Base-by-base conservation (phyloP, 495 filamentous ascomycete genomes). In the Margaritispora aquatica region DNA sequence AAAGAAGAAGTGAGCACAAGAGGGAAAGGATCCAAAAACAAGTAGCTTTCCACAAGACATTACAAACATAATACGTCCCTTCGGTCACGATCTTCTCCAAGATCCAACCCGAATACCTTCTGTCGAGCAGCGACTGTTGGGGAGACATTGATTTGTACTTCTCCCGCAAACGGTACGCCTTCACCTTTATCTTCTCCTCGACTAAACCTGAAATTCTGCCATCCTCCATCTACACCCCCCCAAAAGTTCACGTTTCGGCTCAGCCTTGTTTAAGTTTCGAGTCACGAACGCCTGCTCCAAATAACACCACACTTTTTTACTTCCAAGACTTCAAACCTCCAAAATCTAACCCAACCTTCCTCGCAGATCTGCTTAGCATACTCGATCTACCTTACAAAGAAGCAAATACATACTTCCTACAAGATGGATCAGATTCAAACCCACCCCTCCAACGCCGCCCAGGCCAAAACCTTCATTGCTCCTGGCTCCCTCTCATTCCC, bases 111-210 rank as follows among this genome's bases (percentile, higher is more conserved):
- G 53, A 44, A 26, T 24, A 49, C 23, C 27, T 53, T 48, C 50
- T 41, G 63, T 60, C 58, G 66, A 65, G 71, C 72, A 76, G 67
- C 66, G 68, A 63, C 73, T 71, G 72, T 75, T 85, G 90, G 92
- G 89, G 92, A 96, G 86, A 90, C 92, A 96, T 97, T 97, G 74
- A 85, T 67, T 97, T 96, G 92, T 96, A 89, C 80, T 89, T 96
- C 92, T 96, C 91, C 88, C 84, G 77, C 78, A 77, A 72, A 81
- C 77, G 84, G 88, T 90, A 88, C 85, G 88, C 71, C 60, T 57
- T 59, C 51, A 55, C 52, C 70, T 65, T 67, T n/a, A n/a, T n/a
- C n/a, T n/a, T n/a, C n/a, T 44, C 51, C 54, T 63, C 59, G 26
- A 55, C 53, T 48, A 56, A 56, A 23, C 44, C n/a, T n/a, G n/a